phyloP scores from a whole-genome alignment of 2,329 filamentous ascomycete genomes.

The Leptodontidium sp. region DNA sequence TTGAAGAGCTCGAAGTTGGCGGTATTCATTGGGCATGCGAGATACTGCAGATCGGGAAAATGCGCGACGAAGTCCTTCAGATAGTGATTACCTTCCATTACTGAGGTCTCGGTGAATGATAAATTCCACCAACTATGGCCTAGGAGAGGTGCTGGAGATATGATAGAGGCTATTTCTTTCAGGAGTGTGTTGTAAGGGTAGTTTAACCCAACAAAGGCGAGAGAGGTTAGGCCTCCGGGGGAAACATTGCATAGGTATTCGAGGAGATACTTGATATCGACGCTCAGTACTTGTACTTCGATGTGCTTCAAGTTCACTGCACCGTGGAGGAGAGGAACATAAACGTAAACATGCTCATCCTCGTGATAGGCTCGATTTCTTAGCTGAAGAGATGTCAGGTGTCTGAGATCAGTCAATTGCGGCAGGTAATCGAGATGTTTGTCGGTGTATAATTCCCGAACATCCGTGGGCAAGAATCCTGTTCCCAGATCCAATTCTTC shows the following conservation, averaged over 20 bases:
- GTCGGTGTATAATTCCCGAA: neutral
- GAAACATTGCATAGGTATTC: neutral
- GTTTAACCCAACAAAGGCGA: conserved; percentile 2
- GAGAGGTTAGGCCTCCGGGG: conserved; percentile 3
- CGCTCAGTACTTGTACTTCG: neutral
- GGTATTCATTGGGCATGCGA: conserved; percentile 9
- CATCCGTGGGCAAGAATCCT: neutral
- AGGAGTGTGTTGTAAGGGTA: neutral
- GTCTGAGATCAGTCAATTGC: conserved; percentile 5
- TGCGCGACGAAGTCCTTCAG: conserved; percentile 9
- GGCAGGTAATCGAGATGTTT: neutral
- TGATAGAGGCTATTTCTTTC: neutral
- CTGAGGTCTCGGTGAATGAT: neutral
- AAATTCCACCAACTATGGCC: conserved; percentile 6
- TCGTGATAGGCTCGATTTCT: neutral
- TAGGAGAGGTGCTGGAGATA: neutral
- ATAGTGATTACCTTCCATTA: neutral
- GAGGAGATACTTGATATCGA: neutral
- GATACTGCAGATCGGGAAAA: conserved; percentile 4
- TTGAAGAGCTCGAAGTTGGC: conserved; percentile 13
- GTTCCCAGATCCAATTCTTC: conserved; percentile 4
- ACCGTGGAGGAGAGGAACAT: neutral
- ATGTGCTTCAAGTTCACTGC: neutral
- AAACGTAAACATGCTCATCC: neutral
- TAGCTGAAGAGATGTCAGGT: neutral